Evolutionary conservation across 1,139 yeast species (phyloP), one percentile per base, ranked within the genome.

Genomic region (Magnusiomyces suaveolens): DNA sequence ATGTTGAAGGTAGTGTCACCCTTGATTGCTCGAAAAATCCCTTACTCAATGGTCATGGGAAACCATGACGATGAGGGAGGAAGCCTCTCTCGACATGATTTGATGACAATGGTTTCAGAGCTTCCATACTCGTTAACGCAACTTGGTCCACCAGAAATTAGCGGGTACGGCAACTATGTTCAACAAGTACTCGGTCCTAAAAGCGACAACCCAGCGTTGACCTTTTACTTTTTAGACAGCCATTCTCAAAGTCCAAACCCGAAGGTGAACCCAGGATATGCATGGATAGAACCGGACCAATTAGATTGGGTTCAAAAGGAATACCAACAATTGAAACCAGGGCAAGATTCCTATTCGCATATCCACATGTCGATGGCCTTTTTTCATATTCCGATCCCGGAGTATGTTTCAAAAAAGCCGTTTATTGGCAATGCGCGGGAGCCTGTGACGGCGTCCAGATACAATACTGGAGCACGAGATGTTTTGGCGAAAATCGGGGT

Each of bases 321-420:
- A 59, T 69, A 75, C 56, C 69, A 68, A 24, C 57, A 64, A 29
- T 56, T 75, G 52, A 64, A 68, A 60, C 64, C 68, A 18, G 60
- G 65, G 21, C 69, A 72, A 43, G 64, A 67, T 1, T 64, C 72
- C 24, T 74, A 74, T 63, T 59, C 77, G n/a, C 69, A 69, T 48
- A 68, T 69, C 36, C 85, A 78, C 54, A 63, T 87, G 60, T 77
- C 89, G 20, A 82, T 92, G 89, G 96, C 95, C 0, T 90, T 90
- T 64, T 84, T 89, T 75, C 97, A 92, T 66, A 89, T 92, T 44
- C 98, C 98, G 0, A 63, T 89, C 21, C 94, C 96, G 0, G 97
- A 90, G 67, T 89, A 80, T 66, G 57, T 66, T 23, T 61, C 64
- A 12, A 63, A 62, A 41, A 76, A 75, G 55, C 75, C 75, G 2